These are phyloP conservation scores for Amanita rubescens DNA, from an alignment of 768 basidiomycete genomes.

Conservation along the genomic window DNA sequence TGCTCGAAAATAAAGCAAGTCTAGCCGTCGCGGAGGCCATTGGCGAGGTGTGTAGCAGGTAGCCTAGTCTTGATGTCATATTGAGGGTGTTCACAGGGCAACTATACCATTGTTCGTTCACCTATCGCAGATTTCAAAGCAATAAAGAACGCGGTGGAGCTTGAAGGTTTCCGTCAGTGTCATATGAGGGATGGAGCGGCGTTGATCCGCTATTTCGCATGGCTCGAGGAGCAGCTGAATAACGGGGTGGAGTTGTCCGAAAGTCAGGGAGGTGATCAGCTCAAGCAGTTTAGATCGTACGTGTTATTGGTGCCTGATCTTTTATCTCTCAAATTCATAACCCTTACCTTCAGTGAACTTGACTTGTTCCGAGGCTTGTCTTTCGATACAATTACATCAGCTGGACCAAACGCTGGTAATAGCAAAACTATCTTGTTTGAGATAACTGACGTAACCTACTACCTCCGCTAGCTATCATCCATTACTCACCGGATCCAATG, in stretches of 20 bases:
- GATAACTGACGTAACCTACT: neutral
- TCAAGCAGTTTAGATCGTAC: constrained; percentile 78
- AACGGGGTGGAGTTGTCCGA: constrained; percentile 62
- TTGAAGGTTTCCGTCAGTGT: constrained; percentile 83
- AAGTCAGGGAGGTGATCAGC: constrained; percentile 67
- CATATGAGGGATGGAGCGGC: constrained; percentile 91
- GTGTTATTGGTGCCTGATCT: constrained; percentile 18
- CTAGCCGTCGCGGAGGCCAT: constrained; percentile 79
- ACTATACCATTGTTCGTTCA: constrained; percentile 55
- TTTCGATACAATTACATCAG: constrained; percentile 88
- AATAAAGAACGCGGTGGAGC: constrained; percentile 73
- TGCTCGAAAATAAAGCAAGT: constrained; percentile 72
- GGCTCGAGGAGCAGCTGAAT: constrained; percentile 82
- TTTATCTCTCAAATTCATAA: neutral
- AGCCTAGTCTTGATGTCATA: neutral
- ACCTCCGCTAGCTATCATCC: constrained; percentile 67
- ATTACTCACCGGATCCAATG: constrained; percentile 76
- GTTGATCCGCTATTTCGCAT: constrained; percentile 83
- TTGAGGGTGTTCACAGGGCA: constrained; percentile 32
- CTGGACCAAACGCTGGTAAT: constrained; percentile 81
- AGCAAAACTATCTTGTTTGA: neutral
- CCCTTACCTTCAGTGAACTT: constrained; percentile 47
- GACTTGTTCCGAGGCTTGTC: constrained; percentile 80
- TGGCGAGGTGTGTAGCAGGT: constrained; percentile 43
- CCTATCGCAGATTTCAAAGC: constrained; percentile 76